Base-by-base conservation (phyloP, 2,329 filamentous ascomycete genomes). In the Fusarium dlaminii region DNA sequence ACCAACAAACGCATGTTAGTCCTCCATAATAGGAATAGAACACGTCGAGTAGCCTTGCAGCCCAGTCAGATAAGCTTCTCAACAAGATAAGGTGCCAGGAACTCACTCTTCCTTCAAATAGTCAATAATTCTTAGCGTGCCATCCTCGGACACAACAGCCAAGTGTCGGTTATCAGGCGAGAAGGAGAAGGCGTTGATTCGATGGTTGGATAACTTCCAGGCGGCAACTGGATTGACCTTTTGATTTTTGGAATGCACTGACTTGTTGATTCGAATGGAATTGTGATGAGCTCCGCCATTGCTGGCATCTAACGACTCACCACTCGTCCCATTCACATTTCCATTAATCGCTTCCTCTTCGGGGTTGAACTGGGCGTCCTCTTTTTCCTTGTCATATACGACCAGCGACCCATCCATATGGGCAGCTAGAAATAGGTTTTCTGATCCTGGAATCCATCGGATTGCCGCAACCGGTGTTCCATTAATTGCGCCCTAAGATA, bases 321-420 rank as follows among this genome's bases (percentile, higher is more conserved):
- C 80, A 8, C 91, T 93, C 37, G 37, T 68, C 24, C 70, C 76
- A 32, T 57, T 75, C n/a, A 55, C 48, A 45, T 60, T 69, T 76
- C 95, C 96, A 70, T 75, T 78, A 34, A 76, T 56, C 42, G 68
- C 80, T 63, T 89, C 86, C 39, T 92, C 88, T 80, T 97, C 94
- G 1, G 93, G 88, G 7, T 90, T 87, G 78, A 98, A 96, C 3
- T 91, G 87, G 2, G 92, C 91, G 80, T 98, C 95, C 73, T 98
- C 95, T 81, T 96, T 98, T 80, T 98, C 95, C 83, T 98, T 99
- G 83, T 99, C 96, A 77, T 98, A 99, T 4, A 98, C 94, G 6
- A 99, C 89, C 49, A 99, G 83, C 6, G 93, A 92, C 4, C 96
- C 96, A 79, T 99, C 95, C 87, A 94, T 93, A 81, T 98, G 95